phyloP scores from a whole-genome alignment of 768 basidiomycete genomes.

The Suillus discolor region DNA sequence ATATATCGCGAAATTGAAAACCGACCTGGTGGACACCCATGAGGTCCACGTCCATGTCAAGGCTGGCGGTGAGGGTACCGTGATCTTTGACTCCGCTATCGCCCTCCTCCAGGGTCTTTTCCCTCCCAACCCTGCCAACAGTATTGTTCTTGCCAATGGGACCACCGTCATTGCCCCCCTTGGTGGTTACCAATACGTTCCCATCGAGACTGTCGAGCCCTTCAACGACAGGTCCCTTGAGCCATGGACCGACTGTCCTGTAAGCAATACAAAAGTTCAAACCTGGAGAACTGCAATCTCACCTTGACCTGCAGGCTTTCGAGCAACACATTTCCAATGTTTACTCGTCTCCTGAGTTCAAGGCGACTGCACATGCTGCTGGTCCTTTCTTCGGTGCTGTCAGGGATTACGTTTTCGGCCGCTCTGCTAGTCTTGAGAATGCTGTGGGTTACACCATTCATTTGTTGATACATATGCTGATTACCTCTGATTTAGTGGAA shows the following conservation, averaged over 20 bases:
- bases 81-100: constrained; percentile 84
- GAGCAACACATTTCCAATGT: constrained; percentile 63
- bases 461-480: constrained; percentile 13
- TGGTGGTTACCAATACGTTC: constrained; percentile 85
- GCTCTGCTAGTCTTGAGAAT: constrained; percentile 67
- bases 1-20: constrained; percentile 64
- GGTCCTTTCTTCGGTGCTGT: constrained; percentile 65
- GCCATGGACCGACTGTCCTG: constrained; percentile 71
- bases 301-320: constrained; percentile 50
- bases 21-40: constrained; percentile 71
- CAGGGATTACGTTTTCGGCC: constrained; percentile 73
- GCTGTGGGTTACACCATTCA: constrained; percentile 46
- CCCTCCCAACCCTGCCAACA: constrained; percentile 74
- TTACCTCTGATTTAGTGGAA: constrained; percentile 57
- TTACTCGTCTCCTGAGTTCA: constrained; percentile 67
- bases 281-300: constrained; percentile 15
- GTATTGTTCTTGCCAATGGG: constrained; percentile 77
- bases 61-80: constrained; percentile 79
- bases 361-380: constrained; percentile 55
- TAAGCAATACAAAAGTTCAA: constrained; percentile 28
- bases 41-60: constrained; percentile 80
- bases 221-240: constrained; percentile 82
- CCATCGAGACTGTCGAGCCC: constrained; percentile 85
- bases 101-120: constrained; percentile 85
- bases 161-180: constrained; percentile 72